These are phyloP conservation scores for Apiospora arundinis DNA, from an alignment of 2,329 filamentous ascomycete species.

Conservation along the genomic window DNA sequence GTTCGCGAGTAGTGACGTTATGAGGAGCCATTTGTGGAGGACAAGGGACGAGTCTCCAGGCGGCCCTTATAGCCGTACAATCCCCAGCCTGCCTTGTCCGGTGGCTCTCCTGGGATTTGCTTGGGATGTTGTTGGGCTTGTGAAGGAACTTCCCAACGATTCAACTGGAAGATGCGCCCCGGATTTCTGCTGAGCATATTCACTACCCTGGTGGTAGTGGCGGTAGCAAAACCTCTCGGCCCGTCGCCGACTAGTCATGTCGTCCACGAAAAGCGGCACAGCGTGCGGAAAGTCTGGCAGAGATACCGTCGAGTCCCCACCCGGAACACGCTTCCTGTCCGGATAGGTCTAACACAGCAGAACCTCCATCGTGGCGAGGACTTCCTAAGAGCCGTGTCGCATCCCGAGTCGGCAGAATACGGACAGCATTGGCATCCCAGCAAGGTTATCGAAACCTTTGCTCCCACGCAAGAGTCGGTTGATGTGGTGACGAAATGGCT, in stretches of 20 bases:
- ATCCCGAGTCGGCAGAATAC: conserved; percentile 52
- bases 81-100: background rate
- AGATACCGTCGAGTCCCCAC: conserved; percentile 33
- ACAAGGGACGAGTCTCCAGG: background rate
- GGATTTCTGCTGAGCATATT: conserved; percentile 31
- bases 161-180: conserved; percentile 32
- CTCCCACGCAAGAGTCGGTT: conserved; percentile 51
- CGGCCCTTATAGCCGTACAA: background rate
- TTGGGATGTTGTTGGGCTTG: conserved; percentile 9
- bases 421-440: conserved; percentile 54
- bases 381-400: conserved; percentile 49
- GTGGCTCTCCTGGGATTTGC: background rate
- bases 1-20: conserved; percentile 19
- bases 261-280: conserved; percentile 42
- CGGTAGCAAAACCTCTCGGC: conserved; percentile 31
- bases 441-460: conserved; percentile 51
- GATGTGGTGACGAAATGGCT: conserved; percentile 61
- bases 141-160: background rate
- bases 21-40: background rate
- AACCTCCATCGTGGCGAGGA: conserved; percentile 54
- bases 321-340: conserved; percentile 41
- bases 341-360: conserved; percentile 52
- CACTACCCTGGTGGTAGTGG: conserved; percentile 40
- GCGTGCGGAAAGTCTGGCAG: conserved; percentile 33
- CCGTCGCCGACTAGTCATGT: conserved; percentile 31